Evolutionary conservation across 2,329 filamentous ascomycete species (phyloP), one percentile per base, ranked within the genome.

Genomic region (Arachnomyces sp.): DNA sequence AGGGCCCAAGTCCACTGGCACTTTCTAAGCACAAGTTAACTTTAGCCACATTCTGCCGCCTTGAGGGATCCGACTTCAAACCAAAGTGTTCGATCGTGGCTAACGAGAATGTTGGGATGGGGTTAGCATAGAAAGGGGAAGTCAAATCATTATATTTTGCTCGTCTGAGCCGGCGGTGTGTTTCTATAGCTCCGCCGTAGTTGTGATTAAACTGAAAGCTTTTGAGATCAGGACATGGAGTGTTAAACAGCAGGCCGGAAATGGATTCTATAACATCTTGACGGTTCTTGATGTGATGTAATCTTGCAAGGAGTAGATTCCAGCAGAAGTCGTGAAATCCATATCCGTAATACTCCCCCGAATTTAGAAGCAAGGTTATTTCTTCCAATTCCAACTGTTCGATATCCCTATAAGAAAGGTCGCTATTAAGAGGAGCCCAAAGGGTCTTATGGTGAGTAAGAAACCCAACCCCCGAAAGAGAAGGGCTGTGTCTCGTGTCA

Each of bases 271-370:
- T 12, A 29, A 43, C 28, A 15, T 28, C 12, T 8, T 8, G 12
- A n/a, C 20, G n/a, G 13, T 39, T 14, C 9, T 15, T n/a, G 8
- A 25, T 8, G n/a, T 34, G 12, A 7, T 29, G 34, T 7, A 43
- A 15, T 7, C 36, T 32, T 16, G 41, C 32, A 8, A 28, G 16
- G 6, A 43, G 14, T 4, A 43, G 33, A 11, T 8, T 28, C 41
- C 41, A 43, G 18, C 36, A 43, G 28, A 36, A 18, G 7, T 39
- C 16, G 14, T 43, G 41, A 30, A 39, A 43, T 16, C 36, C 37
- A 31, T 43, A 43, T 3, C 31, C 41, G 31, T 36, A 39, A 14
- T 5, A n/a, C 3, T 6, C 9, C 5, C 18, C 16, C 2, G 14
- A 16, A 8, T 3, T 35, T 33, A 16, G 18, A 16, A 28, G 36